Conservation (phyloP, 2,329 filamentous ascomycete species). For the Penicillium hordei region DNA sequence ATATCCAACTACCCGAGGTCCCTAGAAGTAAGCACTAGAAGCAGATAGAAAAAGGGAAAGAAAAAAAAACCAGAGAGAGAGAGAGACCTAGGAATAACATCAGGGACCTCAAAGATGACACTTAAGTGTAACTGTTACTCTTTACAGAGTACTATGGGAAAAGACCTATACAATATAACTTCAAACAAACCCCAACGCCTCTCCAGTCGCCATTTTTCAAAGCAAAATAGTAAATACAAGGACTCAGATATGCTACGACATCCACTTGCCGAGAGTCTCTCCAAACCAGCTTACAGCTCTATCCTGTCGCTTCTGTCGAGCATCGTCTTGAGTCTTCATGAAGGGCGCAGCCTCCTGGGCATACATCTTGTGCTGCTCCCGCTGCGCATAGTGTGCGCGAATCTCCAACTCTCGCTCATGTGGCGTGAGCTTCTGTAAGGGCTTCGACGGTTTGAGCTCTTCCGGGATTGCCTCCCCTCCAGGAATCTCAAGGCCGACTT, state of each 20-base stretch:
- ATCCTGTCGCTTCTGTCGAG: slow-evolving; percentile 40
- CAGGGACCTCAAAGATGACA: neutral
- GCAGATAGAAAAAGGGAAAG: neutral
- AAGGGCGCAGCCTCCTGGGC: slow-evolving; percentile 37
- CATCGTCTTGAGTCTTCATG: slow-evolving; percentile 39
- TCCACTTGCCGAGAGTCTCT: slow-evolving; percentile 44
- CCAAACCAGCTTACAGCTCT: slow-evolving; percentile 45
- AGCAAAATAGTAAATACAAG: slow-evolving; percentile 6
- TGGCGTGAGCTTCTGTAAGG: slow-evolving; percentile 44
- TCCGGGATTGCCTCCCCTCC: slow-evolving; percentile 38
- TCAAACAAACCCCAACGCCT: slow-evolving; percentile 4
- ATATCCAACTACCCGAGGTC: neutral
- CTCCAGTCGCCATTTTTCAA: slow-evolving; percentile 1
- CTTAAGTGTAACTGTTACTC: neutral
- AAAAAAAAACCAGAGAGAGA: neutral
- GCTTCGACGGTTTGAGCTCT: slow-evolving; percentile 39
- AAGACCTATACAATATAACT: neutral
- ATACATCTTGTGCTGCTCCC: slow-evolving; percentile 40
- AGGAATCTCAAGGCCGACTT: slow-evolving; percentile 34
- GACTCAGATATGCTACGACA: slow-evolving; percentile 27
- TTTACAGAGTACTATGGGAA: neutral
- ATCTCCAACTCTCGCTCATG: slow-evolving; percentile 50
- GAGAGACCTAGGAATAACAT: too few species aligned
- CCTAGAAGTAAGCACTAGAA: neutral
- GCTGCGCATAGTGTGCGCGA: slow-evolving; percentile 38